These are phyloP conservation scores for Periconia digitata DNA, from an alignment of 2,329 filamentous ascomycete genomes.

Conservation along the genomic window DNA sequence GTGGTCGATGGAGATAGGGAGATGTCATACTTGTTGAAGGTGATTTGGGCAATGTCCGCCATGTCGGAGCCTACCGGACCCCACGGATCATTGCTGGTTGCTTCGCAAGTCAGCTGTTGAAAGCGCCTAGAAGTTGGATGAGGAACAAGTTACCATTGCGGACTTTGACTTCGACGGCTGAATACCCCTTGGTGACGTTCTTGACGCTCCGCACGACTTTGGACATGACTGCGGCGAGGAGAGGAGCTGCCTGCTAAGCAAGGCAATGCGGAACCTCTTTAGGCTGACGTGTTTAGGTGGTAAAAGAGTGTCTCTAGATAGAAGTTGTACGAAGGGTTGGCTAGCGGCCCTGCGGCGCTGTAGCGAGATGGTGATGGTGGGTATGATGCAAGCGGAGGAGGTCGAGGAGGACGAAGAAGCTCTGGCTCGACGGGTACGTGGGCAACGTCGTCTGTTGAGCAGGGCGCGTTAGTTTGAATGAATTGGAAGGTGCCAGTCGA, in stretches of 20 bases:
- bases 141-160: conserved; percentile 31
- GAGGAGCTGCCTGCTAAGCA: conserved; percentile 7
- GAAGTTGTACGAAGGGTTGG: conserved; percentile 2
- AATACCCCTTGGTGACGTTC: conserved; percentile 99
- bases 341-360: conserved; percentile 4
- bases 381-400: conserved; percentile 27
- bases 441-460: conserved; percentile 4
- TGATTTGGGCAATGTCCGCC: conserved; percentile 97
- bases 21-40: conserved; percentile 84
- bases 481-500: neutral
- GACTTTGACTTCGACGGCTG: conserved; percentile 94
- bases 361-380: conserved; percentile 16
- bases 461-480: neutral
- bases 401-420: conserved; percentile 12
- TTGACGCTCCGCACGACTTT: conserved; percentile 97
- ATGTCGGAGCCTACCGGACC: conserved; percentile 97
- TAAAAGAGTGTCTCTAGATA: neutral
- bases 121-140: neutral
- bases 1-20: neutral
- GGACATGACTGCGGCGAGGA: conserved; percentile 66
- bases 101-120: conserved; percentile 53
- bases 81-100: conserved; percentile 98
- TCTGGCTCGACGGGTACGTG: conserved; percentile 11
- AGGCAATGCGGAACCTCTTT: conserved; percentile 5
- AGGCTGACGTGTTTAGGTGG: neutral